A percentile compares a stretch with the other conserved stretches of the same genome.
Evolutionary conservation across 2,329 filamentous ascomycete genomes (phyloP).

Genomic region (Paracoccidioides brasiliensis): DNA sequence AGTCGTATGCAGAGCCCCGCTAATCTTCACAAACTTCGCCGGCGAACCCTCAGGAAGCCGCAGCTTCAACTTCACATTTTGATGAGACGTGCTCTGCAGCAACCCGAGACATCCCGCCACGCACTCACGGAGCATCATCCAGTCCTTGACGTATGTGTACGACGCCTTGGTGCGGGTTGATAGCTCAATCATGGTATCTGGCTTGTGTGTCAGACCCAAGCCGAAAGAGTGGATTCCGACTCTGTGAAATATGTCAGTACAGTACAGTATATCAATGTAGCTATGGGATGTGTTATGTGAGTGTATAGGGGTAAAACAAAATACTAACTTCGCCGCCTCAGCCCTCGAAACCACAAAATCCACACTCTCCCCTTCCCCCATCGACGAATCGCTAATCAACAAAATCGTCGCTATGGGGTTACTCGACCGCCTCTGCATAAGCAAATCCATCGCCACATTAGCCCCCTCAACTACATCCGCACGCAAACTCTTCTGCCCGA

Average conservation of each 20-base stretch:
- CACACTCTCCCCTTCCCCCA: slow-evolving; percentile 84
- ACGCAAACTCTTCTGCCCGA: slow-evolving; percentile 90
- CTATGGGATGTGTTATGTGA: neutral
- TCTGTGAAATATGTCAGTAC: slow-evolving; percentile 32
- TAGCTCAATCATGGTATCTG: slow-evolving; percentile 95
- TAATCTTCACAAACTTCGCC: slow-evolving; percentile 97
- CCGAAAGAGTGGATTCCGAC: slow-evolving; percentile 96
- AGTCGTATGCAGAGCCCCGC: slow-evolving; percentile 86
- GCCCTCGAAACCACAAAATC: slow-evolving; percentile 95
- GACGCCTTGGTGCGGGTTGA: slow-evolving; percentile 92
- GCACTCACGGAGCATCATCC: slow-evolving; percentile 99
- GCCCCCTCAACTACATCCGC: slow-evolving; percentile 95
- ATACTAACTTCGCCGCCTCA: slow-evolving; percentile 80
- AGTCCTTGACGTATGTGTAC: slow-evolving; percentile 97
- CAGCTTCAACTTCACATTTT: slow-evolving; percentile 92
- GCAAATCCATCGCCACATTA: slow-evolving; percentile 93
- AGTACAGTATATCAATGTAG: neutral
- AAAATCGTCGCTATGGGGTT: slow-evolving; percentile 93
- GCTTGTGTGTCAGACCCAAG: slow-evolving; percentile 91
- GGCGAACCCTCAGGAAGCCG: slow-evolving; percentile 90
- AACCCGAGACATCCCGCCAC: slow-evolving; percentile 84
- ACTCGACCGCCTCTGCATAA: slow-evolving; percentile 94
- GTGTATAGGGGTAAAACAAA: neutral
- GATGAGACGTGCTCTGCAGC: slow-evolving; percentile 89
- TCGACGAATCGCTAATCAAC: slow-evolving; percentile 93